These are phyloP conservation scores for Fusarium avenaceum DNA, from an alignment of 2,329 filamentous ascomycete species.

Conservation along the genomic window DNA sequence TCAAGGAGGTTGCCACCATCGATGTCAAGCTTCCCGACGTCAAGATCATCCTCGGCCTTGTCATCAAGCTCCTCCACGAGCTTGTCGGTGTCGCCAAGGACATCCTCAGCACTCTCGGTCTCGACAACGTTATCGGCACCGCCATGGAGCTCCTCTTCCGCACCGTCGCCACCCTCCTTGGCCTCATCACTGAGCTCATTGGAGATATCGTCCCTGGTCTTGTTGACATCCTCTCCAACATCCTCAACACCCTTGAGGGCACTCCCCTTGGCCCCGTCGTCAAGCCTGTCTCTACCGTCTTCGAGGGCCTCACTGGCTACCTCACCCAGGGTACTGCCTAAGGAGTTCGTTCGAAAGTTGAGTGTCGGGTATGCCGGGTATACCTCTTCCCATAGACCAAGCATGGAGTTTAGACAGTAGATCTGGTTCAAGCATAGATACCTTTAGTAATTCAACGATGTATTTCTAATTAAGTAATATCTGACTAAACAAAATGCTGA, in stretches of 20 bases:
- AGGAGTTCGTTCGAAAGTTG: neutral
- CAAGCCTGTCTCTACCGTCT: conserved; percentile 14
- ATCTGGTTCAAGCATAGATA: conserved; percentile 12
- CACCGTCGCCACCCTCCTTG: conserved; percentile 23
- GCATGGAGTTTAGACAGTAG: conserved; percentile 21
- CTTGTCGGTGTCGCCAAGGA: conserved; percentile 19
- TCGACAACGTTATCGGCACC: conserved; percentile 20
- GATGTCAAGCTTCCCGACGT: conserved; percentile 21
- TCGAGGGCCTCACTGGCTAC: conserved; percentile 14
- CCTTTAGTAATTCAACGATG: conserved; percentile 19
- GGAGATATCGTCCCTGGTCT: conserved; percentile 33
- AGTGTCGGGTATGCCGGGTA: neutral
- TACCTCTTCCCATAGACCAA: conserved; percentile 5
- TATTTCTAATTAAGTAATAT: neutral
- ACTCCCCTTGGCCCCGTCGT: conserved; percentile 19
- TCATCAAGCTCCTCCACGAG: conserved; percentile 28
- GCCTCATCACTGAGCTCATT: conserved; percentile 20
- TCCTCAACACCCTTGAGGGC: conserved; percentile 24
- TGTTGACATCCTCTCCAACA: conserved; percentile 17
- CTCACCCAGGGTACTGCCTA: conserved; percentile 18
- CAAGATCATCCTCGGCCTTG: conserved; percentile 24
- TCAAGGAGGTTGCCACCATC: conserved; percentile 24
- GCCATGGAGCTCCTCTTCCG: conserved; percentile 18
- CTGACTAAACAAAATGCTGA: neutral
- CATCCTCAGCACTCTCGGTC: conserved; percentile 3